Evolutionary conservation across 768 basidiomycete species (phyloP), one percentile per base, ranked within the genome.

Genomic region (Cystobasidium onofrii): DNA sequence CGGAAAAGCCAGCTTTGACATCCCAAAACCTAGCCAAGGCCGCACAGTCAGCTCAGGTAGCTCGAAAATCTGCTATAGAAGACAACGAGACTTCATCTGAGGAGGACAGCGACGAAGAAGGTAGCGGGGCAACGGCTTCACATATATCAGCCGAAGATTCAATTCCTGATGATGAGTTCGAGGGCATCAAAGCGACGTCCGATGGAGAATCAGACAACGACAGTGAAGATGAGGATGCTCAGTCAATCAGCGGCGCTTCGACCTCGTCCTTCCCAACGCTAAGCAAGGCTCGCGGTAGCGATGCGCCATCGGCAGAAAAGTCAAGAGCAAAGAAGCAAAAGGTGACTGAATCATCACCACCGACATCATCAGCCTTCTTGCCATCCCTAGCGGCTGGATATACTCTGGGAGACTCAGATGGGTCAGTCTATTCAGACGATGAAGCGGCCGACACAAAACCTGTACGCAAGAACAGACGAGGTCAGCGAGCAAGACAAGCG

Each of bases 401-500:
- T 80, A 85, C 88, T 50, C 86, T 86, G 60, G 92, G 90, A 17
- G 87, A 88, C 15, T 76, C 76, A 62, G 90, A 89, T 23, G 87
- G 87, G 75, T 89, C 87, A 69, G 89, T 88, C 29, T 92, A 95
- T 77, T 84, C 86, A 75, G 87, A 88, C 79, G 84, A 81, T 76
- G 83, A 82, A 41, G 84, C 83, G 18, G 87, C 87, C 44, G 82
- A 79, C 9, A 81, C 80, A 18, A 80, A 83, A 29, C 81, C 79
- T 0, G 81, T 84, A 60, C 88, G 88, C 83, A 97, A 90, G 83
- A 94, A 99, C 78, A 83, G 95, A 69, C 85, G 93, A 44, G 96
- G 95, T 34, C 96, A 99, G 81, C 83, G 93, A 62, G 95, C 95
- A n/a, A 84, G 96, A 74, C 85, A 89, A 83, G 90, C 90, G 96